A percentile compares a stretch with the other conserved stretches of the same genome.
These are phyloP conservation scores for Dendrostoma leiphaemia DNA, from an alignment of 2,329 filamentous ascomycete species.

Conservation along the genomic window DNA sequence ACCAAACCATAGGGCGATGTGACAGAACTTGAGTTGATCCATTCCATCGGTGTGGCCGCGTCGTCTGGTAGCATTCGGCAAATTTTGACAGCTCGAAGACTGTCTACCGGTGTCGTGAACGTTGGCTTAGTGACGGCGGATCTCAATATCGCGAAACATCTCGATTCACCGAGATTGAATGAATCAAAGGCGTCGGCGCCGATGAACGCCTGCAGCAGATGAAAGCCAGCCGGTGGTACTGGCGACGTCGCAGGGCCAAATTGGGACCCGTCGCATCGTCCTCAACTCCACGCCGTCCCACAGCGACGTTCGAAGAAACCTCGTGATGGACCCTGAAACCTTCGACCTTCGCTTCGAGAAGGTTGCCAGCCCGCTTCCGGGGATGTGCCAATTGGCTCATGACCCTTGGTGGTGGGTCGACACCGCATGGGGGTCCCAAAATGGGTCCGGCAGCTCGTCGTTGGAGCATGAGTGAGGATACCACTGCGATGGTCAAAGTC, in stretches of 20 bases:
- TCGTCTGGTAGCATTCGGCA: constrained; percentile 6
- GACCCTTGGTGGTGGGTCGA: constrained; percentile 5
- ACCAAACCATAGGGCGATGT: too few species aligned
- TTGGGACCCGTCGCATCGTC: constrained; percentile 12
- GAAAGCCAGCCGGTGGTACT: constrained; percentile 16
- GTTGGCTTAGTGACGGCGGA: constrained; percentile 11
- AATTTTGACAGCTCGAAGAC: not conserved
- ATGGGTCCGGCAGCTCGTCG: constrained; percentile 7
- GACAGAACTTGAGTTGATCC: not conserved
- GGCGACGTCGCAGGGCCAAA: constrained; percentile 17
- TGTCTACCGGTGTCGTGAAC: not conserved
- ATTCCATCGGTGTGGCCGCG: constrained; percentile 16
- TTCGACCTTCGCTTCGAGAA: constrained; percentile 18
- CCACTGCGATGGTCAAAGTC: not conserved
- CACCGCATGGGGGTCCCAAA: constrained; percentile 1
- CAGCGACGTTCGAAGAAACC: constrained; percentile 12
- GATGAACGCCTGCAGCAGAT: constrained; percentile 16
- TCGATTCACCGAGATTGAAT: constrained; percentile 13
- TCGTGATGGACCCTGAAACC: constrained; percentile 18
- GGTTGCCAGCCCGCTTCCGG: constrained; percentile 15
- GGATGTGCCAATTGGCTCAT: constrained; percentile 20
- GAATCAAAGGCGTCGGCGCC: constrained; percentile 13
- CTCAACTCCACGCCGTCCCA: constrained; percentile 5
- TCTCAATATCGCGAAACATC: constrained; percentile 5
- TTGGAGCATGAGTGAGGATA: not conserved